Evolutionary conservation across 1,284 basidiomycete species (phyloP), one percentile per base, ranked within the genome.

Genomic region (Cutaneotrichosporon arboriforme): DNA sequence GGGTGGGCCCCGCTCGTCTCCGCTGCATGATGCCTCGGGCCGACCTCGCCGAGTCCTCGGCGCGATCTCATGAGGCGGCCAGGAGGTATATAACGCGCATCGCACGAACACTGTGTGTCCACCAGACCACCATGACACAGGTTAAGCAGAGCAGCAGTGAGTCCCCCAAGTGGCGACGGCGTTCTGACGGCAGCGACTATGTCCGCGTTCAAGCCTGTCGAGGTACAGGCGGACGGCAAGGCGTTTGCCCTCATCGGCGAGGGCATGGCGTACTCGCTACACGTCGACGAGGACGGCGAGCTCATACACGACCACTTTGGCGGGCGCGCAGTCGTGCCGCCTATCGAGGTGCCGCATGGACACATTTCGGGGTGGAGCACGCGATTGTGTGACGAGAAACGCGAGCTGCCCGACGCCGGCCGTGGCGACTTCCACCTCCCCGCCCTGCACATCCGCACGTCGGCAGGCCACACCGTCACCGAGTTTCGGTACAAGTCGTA

Each of bases 391-490:
- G 43, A 48, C 31, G 34, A 34, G 17, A 39, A 44, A 14, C 57
- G 66, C 26, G 68, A 70, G 52, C 59, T 61, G 13, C 63, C 64
- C 3, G 65, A 65, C 47, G 35, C 46, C 1, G 68, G 68, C 1
- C 51, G 62, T 12, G 64, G 65, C 9, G 68, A 70, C 54, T 65
- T 66, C 43, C 50, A 64, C 12, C 23, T 59, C 7, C 68, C 68
- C 1, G 66, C 65, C 1, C 41, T 66, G 8, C 59, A 57, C 46
- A 55, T 70, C 43, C 34, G 39, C 1, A 31, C 31, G 8, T 31
- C 35, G 4, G 44, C 23, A 4, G 65, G 64, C 1, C 52, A 55
- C 39, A 58, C 60, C 14, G 58, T 63, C 39, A 52, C 46, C 8
- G 40, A 46, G 13, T 60, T 69, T 37, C 46, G 48, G 26, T 69